Conservation (phyloP, 176 grass and related monocot species). For the Pontederia paniculata region DNA sequence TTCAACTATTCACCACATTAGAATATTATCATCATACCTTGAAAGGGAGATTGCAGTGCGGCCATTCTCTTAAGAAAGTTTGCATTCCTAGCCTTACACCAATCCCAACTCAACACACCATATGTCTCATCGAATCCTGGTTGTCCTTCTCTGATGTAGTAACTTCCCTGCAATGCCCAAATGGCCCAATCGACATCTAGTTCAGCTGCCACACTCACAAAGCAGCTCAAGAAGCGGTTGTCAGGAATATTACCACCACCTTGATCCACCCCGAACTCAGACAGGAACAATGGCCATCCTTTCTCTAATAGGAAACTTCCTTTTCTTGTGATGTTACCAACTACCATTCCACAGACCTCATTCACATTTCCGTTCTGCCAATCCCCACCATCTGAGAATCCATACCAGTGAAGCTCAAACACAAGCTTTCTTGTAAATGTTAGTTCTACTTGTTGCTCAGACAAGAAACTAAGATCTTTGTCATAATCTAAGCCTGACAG, state of each 20-base stretch:
- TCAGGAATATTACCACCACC: conserved; percentile 50
- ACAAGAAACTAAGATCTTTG: conserved; percentile 62
- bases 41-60: conserved; percentile 58
- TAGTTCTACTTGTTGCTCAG: conserved; percentile 29
- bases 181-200: conserved; percentile 87
- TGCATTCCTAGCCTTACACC: conserved; percentile 71
- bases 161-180: conserved; percentile 92
- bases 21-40: conserved; percentile 41
- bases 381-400: conserved; percentile 72
- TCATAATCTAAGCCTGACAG: conserved; percentile 80
- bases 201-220: conserved; percentile 70
- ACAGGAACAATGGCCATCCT: conserved; percentile 83
- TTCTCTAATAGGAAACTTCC: conserved; percentile 61
- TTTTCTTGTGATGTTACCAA: conserved; percentile 39
- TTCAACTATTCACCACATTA: not conserved
- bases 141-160: conserved; percentile 71
- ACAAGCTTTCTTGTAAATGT: conserved; percentile 72
- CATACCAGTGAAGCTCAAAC: conserved; percentile 91
- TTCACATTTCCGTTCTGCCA: conserved; percentile 63
- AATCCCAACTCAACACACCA: conserved; percentile 65
- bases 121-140: conserved; percentile 78
- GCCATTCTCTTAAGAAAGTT: conserved; percentile 54
- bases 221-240: conserved; percentile 77
- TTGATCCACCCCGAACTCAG: conserved; percentile 91
- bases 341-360: conserved; percentile 46